These are phyloP conservation scores for Candida oleophila DNA, from an alignment of 805 yeast species.

Conservation along the genomic window DNA sequence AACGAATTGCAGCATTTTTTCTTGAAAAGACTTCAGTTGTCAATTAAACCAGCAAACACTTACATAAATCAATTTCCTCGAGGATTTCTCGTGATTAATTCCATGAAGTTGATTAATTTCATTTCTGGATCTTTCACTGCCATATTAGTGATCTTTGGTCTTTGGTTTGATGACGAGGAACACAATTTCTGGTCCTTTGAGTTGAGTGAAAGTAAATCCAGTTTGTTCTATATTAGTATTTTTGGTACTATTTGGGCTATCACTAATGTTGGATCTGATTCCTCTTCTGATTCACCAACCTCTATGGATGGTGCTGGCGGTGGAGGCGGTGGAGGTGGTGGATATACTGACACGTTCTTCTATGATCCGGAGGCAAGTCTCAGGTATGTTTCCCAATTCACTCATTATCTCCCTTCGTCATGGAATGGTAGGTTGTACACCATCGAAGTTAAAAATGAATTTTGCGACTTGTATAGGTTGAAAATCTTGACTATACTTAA, in stretches of 20 bases:
- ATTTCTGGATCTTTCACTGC: slow-evolving; percentile 88
- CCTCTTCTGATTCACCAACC: not conserved
- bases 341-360: slow-evolving; percentile 40
- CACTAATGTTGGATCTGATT: slow-evolving; percentile 27
- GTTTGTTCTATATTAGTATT: slow-evolving; percentile 81
- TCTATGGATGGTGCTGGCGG: slow-evolving; percentile 1
- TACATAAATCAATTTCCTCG: slow-evolving; percentile 93
- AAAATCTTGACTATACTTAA: slow-evolving; percentile 67
- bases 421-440: slow-evolving; percentile 90
- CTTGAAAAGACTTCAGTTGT: slow-evolving; percentile 70
- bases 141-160: slow-evolving; percentile 61
- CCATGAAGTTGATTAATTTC: slow-evolving; percentile 48
- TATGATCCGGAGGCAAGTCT: slow-evolving; percentile 93
- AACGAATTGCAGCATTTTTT: slow-evolving; percentile 92
- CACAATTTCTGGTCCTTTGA: slow-evolving; percentile 83
- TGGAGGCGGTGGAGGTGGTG: slow-evolving; percentile 5
- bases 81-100: slow-evolving; percentile 45
- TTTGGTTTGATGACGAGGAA: slow-evolving; percentile 80
- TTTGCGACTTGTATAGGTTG: slow-evolving; percentile 74
- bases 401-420: slow-evolving; percentile 83
- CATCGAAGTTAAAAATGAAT: slow-evolving; percentile 78
- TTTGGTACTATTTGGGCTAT: slow-evolving; percentile 89
- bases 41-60: slow-evolving; percentile 75
- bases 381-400: slow-evolving; percentile 74
- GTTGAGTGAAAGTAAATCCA: slow-evolving; percentile 75